phyloP scores from a whole-genome alignment of 1,139 yeast genomes.

The Suhomyces choctaworum region DNA sequence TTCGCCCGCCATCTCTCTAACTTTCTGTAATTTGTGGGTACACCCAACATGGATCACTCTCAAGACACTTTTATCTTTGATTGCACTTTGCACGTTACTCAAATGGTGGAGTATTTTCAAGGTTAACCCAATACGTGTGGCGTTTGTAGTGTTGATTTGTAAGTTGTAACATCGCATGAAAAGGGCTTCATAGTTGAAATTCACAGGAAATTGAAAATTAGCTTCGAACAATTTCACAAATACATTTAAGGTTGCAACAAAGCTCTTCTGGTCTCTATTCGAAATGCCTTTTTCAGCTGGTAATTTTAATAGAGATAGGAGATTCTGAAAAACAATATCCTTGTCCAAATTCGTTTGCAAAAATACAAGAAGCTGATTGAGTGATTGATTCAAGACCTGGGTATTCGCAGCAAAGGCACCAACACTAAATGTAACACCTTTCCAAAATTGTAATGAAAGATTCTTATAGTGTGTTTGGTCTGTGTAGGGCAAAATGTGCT shows the following conservation, averaged over 20 bases:
- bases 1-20: conserved; percentile 35
- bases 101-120: conserved; percentile 40
- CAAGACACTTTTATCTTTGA: conserved; percentile 17
- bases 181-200: conserved; percentile 40
- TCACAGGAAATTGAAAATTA: conserved; percentile 29
- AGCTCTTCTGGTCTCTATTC: conserved; percentile 24
- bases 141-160: conserved; percentile 48
- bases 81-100: conserved; percentile 11
- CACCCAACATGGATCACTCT: conserved; percentile 28
- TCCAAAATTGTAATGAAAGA: conserved; percentile 46
- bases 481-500: conserved; percentile 2
- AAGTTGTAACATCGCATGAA: conserved; percentile 58
- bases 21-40: conserved; percentile 30
- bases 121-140: conserved; percentile 32
- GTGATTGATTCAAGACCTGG: conserved; percentile 44
- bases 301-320: conserved; percentile 20
- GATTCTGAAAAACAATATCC: conserved; percentile 8
- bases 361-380: conserved; percentile 42
- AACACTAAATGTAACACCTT: conserved; percentile 55
- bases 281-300: conserved; percentile 11
- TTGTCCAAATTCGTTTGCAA: conserved; percentile 17
- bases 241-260: conserved; percentile 28
- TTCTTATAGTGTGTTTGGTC: conserved; percentile 16
- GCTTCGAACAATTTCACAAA: conserved; percentile 44
- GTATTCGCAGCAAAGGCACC: conserved; percentile 64